A percentile compares a stretch with the other conserved stretches of the same genome.
phyloP scores from a whole-genome alignment of 371 early-diverging fungal species.

The Dentiscutata heterogama region DNA sequence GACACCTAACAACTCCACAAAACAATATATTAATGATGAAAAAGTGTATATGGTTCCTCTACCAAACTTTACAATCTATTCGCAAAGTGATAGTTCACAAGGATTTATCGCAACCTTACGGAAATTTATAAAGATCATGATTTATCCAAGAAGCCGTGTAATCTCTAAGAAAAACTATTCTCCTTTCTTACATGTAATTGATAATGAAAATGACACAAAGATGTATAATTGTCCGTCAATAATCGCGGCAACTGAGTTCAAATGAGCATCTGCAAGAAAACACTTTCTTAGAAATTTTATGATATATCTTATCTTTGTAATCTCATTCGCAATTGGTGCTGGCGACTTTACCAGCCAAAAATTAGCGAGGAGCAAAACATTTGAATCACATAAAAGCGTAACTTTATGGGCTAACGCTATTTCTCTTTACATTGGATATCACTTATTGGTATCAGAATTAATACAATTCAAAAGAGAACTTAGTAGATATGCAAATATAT shows the following conservation, averaged over 20 bases:
- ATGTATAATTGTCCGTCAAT: slow-evolving; percentile 27
- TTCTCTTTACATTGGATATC: too few species aligned
- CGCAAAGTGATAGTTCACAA: background rate
- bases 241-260: background rate
- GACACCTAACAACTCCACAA: too few species aligned
- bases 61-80: slow-evolving; percentile 2
- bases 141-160: too few species aligned
- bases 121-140: too few species aligned
- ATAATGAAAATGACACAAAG: background rate
- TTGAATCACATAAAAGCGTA: too few species aligned
- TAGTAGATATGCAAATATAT: background rate
- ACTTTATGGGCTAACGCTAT: too few species aligned
- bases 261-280: background rate
- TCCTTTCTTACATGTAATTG: slow-evolving; percentile 10
- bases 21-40: background rate
- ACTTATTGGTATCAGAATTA: too few species aligned
- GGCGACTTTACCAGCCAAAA: background rate
- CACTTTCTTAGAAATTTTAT: background rate
- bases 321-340: background rate
- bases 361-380: too few species aligned
- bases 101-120: too few species aligned
- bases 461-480: background rate
- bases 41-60: slow-evolving; percentile 26
- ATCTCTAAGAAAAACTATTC: too few species aligned
- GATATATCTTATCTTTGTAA: background rate